These are phyloP conservation scores for Atkinsonella texensis DNA, from an alignment of 2,329 filamentous ascomycete genomes.

Conservation along the genomic window DNA sequence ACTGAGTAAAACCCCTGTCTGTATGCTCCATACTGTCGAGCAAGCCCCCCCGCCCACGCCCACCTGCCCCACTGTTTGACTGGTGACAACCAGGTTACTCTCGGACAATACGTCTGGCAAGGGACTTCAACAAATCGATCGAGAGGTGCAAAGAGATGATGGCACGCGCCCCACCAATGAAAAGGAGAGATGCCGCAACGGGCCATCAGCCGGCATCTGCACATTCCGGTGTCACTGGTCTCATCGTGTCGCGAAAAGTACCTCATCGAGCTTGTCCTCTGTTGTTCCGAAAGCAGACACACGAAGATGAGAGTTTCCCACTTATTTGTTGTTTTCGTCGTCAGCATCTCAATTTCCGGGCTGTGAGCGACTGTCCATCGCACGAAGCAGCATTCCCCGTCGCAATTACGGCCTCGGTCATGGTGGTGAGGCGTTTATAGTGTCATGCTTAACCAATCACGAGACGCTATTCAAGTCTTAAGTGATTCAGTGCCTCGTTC, in stretches of 20 bases:
- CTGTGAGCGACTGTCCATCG: not conserved
- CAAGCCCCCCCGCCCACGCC: not conserved
- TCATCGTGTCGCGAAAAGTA: not conserved
- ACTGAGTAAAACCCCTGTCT: not conserved
- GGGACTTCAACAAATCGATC: too few relatives aligned
- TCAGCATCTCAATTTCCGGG: too few relatives aligned
- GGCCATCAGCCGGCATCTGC: not conserved
- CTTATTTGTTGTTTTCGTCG: too few relatives aligned
- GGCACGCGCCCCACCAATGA: too few relatives aligned
- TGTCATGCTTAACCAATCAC: not conserved
- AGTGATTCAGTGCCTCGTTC: not conserved
- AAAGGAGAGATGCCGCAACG: not conserved
- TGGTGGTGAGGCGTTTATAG: not conserved
- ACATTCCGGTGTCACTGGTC: not conserved
- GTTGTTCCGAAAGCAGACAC: too few relatives aligned
- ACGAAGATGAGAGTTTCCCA: too few relatives aligned
- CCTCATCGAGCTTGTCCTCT: not conserved
- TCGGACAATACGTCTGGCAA: too few relatives aligned
- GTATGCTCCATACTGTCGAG: not conserved
- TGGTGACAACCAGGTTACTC: too few relatives aligned
- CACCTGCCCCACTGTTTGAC: not conserved
- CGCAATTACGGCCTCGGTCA: not conserved
- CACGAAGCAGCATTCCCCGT: not conserved
- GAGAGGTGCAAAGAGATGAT: too few relatives aligned
- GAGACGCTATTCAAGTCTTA: not conserved